phyloP scores from a whole-genome alignment of 352 stramenopile genomes.

The Hyaloperonospora arabidopsidis region DNA sequence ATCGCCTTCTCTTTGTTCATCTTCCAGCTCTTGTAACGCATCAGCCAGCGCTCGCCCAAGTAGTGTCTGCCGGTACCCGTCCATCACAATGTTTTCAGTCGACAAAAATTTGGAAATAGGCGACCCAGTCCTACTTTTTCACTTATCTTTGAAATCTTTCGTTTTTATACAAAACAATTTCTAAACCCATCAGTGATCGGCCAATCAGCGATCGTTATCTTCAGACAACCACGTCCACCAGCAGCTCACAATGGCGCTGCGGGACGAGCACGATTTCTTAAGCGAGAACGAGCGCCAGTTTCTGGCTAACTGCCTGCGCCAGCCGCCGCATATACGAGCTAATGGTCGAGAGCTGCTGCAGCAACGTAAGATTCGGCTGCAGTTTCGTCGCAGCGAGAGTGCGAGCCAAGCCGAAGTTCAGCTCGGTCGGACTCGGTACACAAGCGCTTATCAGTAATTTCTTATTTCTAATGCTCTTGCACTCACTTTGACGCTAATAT shows the following conservation, averaged over 20 bases:
- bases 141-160: too few relatives aligned
- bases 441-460: neutral
- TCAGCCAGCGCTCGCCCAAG: conserved; percentile 55
- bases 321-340: conserved; percentile 52
- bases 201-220: conserved; percentile 17
- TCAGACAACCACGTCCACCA: conserved; percentile 7
- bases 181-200: neutral
- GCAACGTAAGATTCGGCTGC: conserved; percentile 75
- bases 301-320: conserved; percentile 52
- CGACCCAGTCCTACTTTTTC: too few relatives aligned
- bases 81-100: conserved; percentile 27
- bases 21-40: conserved; percentile 49
- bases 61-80: conserved; percentile 55
- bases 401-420: conserved; percentile 77
- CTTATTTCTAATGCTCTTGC: neutral
- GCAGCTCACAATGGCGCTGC: conserved; percentile 33
- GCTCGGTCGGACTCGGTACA: conserved; percentile 64
- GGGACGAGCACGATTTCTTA: conserved; percentile 64
- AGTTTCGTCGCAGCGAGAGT: conserved; percentile 68
- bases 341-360: conserved; percentile 76
- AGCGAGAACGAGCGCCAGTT: conserved; percentile 80
- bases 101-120: neutral
- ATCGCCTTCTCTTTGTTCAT: conserved; percentile 3
- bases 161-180: too few relatives aligned
- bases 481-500: neutral